Percentiles rank a stretch among this genome's conserved stretches.
Conservation (phyloP, 2,329 filamentous ascomycete species). For the Aspergillus aculeatinus region DNA sequence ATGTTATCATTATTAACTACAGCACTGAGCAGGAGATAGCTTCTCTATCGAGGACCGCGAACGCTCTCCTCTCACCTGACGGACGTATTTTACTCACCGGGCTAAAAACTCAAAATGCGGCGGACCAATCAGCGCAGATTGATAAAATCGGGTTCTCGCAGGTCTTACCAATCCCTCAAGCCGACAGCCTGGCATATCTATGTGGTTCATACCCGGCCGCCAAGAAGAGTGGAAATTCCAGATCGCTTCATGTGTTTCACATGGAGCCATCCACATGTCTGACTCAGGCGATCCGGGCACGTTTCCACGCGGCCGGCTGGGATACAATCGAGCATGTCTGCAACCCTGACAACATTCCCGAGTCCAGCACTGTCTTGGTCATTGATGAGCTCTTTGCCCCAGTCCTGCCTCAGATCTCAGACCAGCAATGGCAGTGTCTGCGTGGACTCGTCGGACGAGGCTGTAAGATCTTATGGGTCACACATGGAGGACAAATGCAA, state of each 20-base stretch:
- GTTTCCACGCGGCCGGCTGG: not conserved
- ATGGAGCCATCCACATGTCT: not conserved
- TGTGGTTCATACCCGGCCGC: not conserved
- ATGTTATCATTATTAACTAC: slow-evolving; percentile 7
- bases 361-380: not conserved
- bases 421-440: slow-evolving; percentile 5
- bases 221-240: not conserved
- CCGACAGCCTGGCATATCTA: not conserved
- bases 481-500: slow-evolving; percentile 1
- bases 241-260: not conserved
- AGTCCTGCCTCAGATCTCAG: not conserved
- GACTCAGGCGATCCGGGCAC: not conserved
- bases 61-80: not conserved
- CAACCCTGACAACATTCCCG: not conserved
- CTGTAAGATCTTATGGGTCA: slow-evolving; percentile 12
- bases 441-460: not conserved
- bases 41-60: not conserved
- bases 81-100: not conserved
- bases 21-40: not conserved
- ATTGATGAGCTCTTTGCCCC: slow-evolving; percentile 6
- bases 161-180: not conserved
- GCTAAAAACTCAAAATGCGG: not conserved
- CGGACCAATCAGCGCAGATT: too few relatives aligned
- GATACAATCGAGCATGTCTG: not conserved
- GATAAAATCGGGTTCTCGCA: not conserved